Percentiles rank a stretch among this genome's conserved stretches.
These are phyloP conservation scores for Yamadazyma pseudoaaseri DNA, from an alignment of 1,139 yeast genomes.

Conservation along the genomic window DNA sequence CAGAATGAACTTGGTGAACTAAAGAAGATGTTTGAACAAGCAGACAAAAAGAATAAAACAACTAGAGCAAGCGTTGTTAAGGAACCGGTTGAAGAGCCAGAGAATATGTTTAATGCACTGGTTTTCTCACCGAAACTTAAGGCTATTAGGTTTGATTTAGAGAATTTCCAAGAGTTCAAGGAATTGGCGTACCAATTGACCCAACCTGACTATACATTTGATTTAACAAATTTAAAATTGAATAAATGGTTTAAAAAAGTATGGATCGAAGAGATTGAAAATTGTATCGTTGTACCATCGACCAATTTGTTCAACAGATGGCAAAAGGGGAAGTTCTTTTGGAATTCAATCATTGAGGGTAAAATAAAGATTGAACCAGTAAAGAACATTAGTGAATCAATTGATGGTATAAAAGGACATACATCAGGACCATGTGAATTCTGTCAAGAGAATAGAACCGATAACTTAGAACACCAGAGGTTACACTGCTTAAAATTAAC, in stretches of 20 bases:
- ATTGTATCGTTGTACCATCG: constrained; percentile 40
- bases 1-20: constrained; percentile 70
- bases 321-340: constrained; percentile 51
- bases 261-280: constrained; percentile 78
- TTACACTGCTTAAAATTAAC: constrained; percentile 61
- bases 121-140: constrained; percentile 56
- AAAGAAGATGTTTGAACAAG: constrained; percentile 49
- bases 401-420: constrained; percentile 28
- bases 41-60: constrained; percentile 23
- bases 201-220: constrained; percentile 36
- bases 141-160: constrained; percentile 59
- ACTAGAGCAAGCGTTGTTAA: constrained; percentile 4
- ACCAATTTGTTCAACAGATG: constrained; percentile 42
- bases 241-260: constrained; percentile 64
- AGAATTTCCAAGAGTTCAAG: constrained; percentile 43
- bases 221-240: constrained; percentile 45
- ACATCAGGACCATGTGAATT: constrained; percentile 71
- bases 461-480: constrained; percentile 72
- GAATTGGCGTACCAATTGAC: constrained; percentile 35
- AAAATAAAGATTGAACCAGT: constrained; percentile 84
- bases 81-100: constrained; percentile 10
- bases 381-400: constrained; percentile 76
- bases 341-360: constrained; percentile 74
- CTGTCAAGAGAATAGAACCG: constrained; percentile 76
- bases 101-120: constrained; percentile 9